Conservation (phyloP, 2,329 filamentous ascomycete species). For the Pochonia chlamydosporia region DNA sequence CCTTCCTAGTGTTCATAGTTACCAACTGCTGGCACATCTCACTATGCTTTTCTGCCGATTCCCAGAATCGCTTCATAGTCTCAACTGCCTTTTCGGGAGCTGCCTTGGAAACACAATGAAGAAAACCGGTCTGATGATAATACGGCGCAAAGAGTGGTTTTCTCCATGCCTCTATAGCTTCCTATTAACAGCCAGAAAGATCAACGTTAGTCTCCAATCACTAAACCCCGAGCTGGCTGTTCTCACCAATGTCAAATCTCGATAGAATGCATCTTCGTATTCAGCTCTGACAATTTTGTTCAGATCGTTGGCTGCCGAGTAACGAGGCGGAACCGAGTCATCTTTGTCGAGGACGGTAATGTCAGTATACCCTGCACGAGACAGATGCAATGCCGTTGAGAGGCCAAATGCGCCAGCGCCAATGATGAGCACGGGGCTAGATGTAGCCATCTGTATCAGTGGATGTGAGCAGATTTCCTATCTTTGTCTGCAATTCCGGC, state of each 20-base stretch:
- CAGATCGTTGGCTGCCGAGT: slow-evolving; percentile 52
- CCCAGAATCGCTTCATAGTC: slow-evolving; percentile 36
- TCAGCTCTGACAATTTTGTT: slow-evolving; percentile 58
- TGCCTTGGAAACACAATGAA: slow-evolving; percentile 42
- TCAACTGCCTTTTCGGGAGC: slow-evolving; percentile 42
- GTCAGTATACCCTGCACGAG: slow-evolving; percentile 35
- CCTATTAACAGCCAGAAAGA: too few species aligned
- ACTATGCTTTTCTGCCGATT: slow-evolving; percentile 32
- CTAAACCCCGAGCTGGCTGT: background rate
- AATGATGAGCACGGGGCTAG: slow-evolving; percentile 21
- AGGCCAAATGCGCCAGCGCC: slow-evolving; percentile 46
- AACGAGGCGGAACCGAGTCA: slow-evolving; percentile 31
- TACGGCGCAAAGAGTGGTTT: slow-evolving; percentile 45
- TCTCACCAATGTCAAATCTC: slow-evolving; percentile 44
- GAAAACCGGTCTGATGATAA: slow-evolving; percentile 34
- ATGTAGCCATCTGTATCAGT: background rate
- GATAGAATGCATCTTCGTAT: slow-evolving; percentile 53
- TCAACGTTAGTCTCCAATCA: background rate
- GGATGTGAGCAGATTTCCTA: too few species aligned
- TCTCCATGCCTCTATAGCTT: slow-evolving; percentile 49
- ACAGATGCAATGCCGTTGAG: slow-evolving; percentile 41
- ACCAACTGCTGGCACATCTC: slow-evolving; percentile 33
- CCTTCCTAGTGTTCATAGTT: slow-evolving; percentile 27
- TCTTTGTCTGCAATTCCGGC: too few species aligned
- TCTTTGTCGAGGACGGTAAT: slow-evolving; percentile 42